Conservation (phyloP, 192 early-diverging fungal genomes). For the Rhizoclosmatium globosum region DNA sequence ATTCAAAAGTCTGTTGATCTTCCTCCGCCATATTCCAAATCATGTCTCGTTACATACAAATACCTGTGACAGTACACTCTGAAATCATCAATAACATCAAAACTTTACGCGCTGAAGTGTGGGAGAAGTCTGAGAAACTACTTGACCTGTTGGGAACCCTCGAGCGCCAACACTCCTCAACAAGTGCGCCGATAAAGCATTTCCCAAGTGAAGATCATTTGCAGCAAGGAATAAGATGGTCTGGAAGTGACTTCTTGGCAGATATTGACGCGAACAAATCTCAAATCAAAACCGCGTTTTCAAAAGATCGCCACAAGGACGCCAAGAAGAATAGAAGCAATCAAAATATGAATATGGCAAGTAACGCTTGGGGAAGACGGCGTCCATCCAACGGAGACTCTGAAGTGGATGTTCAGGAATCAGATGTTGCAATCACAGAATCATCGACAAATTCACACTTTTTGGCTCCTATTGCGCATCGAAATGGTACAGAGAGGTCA, state of each 20-base stretch:
- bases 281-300: not conserved
- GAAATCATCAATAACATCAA: not conserved
- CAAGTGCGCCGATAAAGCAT: not conserved
- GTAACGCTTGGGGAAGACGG: not conserved
- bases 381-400: not conserved
- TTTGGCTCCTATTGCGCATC: no score
- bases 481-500: no score
- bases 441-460: not conserved
- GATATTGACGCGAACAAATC: not conserved
- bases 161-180: not conserved
- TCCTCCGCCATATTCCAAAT: no score
- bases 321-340: not conserved
- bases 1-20: no score
- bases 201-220: not conserved
- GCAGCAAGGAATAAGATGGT: not conserved
- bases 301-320: not conserved
- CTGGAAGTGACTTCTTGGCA: not conserved
- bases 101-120: not conserved
- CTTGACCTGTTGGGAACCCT: not conserved
- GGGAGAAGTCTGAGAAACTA: not conserved
- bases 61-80: no score
- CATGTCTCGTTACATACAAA: no score
- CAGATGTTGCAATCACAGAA: not conserved
- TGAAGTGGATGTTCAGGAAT: not conserved
- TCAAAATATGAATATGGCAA: not conserved